phyloP scores from a whole-genome alignment of 1,284 basidiomycete genomes.

The Cutaneotrichosporon sp. region DNA sequence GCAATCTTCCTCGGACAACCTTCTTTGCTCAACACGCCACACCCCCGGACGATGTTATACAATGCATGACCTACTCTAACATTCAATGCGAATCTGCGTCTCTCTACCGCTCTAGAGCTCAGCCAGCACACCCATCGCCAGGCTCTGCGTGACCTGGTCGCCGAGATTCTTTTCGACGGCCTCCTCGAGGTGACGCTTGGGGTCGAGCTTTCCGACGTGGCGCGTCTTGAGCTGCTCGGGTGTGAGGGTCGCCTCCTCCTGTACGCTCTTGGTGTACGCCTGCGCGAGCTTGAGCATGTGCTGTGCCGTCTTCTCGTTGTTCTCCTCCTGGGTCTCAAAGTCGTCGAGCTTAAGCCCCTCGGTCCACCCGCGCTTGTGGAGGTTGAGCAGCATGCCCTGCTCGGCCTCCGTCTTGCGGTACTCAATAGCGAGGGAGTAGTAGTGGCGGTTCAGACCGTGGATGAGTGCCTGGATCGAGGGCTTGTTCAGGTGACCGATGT shows the following conservation, averaged over 20 bases:
- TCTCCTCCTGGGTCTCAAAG: slow-evolving; percentile 78
- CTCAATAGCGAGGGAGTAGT: slow-evolving; percentile 91
- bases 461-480: slow-evolving; percentile 96
- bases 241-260: slow-evolving; percentile 89
- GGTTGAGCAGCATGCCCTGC: slow-evolving; percentile 96
- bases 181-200: slow-evolving; percentile 93
- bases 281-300: slow-evolving; percentile 87
- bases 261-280: slow-evolving; percentile 92
- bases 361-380: slow-evolving; percentile 97
- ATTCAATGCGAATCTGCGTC: slow-evolving; percentile 6
- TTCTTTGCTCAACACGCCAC: not conserved
- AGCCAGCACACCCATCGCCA: slow-evolving; percentile 86
- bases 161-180: slow-evolving; percentile 96
- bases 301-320: slow-evolving; percentile 90
- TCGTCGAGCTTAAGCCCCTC: slow-evolving; percentile 87
- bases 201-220: slow-evolving; percentile 96
- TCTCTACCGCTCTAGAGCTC: slow-evolving; percentile 61
- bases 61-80: slow-evolving; percentile 28
- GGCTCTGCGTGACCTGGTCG: slow-evolving; percentile 88
- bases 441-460: slow-evolving; percentile 92
- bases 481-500: slow-evolving; percentile 98
- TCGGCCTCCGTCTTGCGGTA: slow-evolving; percentile 96
- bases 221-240: slow-evolving; percentile 88
- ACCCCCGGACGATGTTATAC: slow-evolving; percentile 18
- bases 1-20: not conserved